Conservation (phyloP, 2,329 filamentous ascomycete species). For the Trichoderma oligosporum region DNA sequence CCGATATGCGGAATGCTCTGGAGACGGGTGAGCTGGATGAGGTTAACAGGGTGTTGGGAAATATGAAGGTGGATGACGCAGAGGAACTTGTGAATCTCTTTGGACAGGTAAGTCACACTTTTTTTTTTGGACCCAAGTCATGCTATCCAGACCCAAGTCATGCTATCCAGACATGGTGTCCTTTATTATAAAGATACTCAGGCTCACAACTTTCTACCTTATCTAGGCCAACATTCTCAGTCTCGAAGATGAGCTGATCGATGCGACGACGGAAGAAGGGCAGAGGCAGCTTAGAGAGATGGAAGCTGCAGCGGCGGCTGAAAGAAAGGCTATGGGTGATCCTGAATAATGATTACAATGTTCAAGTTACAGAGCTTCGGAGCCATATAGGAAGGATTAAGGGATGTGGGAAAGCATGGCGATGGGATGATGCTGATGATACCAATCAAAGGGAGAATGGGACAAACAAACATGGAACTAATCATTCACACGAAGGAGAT, state of each 20-base stretch:
- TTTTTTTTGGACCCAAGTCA: background rate
- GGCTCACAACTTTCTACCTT: background rate
- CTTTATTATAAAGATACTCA: background rate
- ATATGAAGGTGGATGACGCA: slow-evolving; percentile 84
- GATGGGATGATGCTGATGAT: background rate
- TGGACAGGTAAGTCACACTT: slow-evolving; percentile 53
- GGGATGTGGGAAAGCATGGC: background rate
- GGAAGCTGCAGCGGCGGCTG: slow-evolving; percentile 40
- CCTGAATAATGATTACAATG: slow-evolving; percentile 32
- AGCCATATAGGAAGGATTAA: background rate
- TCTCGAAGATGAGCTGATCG: slow-evolving; percentile 88
- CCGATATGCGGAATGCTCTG: slow-evolving; percentile 75
- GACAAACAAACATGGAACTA: background rate
- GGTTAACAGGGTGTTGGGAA: slow-evolving; percentile 60
- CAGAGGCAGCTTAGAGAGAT: slow-evolving; percentile 73
- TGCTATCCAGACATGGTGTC: background rate
- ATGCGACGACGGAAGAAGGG: slow-evolving; percentile 87
- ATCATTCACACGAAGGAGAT: background rate
- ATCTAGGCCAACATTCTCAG: slow-evolving; percentile 78
- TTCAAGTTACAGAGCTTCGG: background rate
- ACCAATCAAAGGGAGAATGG: background rate
- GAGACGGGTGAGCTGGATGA: slow-evolving; percentile 80
- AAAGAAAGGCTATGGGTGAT: slow-evolving; percentile 29
- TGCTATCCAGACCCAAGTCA: no score
- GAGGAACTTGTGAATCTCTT: slow-evolving; percentile 80